Conservation (phyloP, 768 basidiomycete species). For the Hysterangium stoloniferum region DNA sequence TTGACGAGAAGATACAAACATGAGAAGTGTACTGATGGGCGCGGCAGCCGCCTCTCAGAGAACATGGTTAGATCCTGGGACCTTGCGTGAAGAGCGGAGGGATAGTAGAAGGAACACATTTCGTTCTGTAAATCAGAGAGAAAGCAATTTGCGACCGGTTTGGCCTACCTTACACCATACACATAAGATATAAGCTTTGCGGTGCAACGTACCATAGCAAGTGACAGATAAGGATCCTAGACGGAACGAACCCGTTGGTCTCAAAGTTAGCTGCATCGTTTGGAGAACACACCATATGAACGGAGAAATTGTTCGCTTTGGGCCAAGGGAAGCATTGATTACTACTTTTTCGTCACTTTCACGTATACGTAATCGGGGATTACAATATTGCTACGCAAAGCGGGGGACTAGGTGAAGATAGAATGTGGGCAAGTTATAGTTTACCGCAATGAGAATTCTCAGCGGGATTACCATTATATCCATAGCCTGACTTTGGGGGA, state of each 20-base stretch:
- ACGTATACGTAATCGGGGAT: constrained; percentile 54
- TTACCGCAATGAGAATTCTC: background rate
- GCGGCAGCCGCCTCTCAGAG: constrained; percentile 29
- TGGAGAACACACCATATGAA: constrained; percentile 75
- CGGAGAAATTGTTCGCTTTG: constrained; percentile 75
- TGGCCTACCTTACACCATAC: no score
- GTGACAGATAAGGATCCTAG: constrained; percentile 94
- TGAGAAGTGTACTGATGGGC: constrained; percentile 68
- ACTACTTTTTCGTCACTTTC: constrained; percentile 57
- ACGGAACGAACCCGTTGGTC: constrained; percentile 10
- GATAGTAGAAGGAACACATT: constrained; percentile 53
- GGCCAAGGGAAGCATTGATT: constrained; percentile 80
- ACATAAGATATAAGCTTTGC: no score
- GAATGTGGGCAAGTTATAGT: constrained; percentile 93
- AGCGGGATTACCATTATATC: no score
- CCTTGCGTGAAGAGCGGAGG: background rate
- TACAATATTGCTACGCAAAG: constrained; percentile 41
- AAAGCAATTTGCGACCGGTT: constrained; percentile 92
- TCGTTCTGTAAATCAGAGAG: constrained; percentile 45
- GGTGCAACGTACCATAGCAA: constrained; percentile 69
- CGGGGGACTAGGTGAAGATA: constrained; percentile 42
- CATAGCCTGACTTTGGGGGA: constrained; percentile 30
- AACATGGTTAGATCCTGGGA: no score
- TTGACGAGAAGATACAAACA: constrained; percentile 64
- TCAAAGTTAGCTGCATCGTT: constrained; percentile 9